Conservation (phyloP, 2,329 filamentous ascomycete genomes). For the Albophoma yamanashiensis region DNA sequence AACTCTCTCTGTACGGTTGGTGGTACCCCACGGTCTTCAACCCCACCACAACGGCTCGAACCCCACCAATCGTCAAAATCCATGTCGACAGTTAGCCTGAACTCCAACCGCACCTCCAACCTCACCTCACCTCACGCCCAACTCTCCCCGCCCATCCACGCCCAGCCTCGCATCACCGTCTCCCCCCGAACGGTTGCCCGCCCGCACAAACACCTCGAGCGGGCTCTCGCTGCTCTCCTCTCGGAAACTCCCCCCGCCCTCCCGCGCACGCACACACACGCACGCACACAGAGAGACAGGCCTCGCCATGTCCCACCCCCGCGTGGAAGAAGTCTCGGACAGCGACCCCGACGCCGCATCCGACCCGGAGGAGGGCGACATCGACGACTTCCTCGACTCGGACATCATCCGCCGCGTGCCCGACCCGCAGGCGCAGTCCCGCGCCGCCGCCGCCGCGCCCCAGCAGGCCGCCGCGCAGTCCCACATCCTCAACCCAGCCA, state of each 20-base stretch:
- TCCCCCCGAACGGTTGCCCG: not conserved
- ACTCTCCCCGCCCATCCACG: not conserved
- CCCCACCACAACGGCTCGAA: not conserved
- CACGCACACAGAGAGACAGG: not conserved
- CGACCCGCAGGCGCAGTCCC: slow-evolving; percentile 19
- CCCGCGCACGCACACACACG: not conserved
- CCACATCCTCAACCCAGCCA: slow-evolving; percentile 17
- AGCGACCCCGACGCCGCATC: slow-evolving; percentile 53
- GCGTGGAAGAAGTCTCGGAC: slow-evolving; percentile 88
- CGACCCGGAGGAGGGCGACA: slow-evolving; percentile 82
- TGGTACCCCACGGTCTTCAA: not conserved
- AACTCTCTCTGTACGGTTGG: too few species aligned
- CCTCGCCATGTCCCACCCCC: slow-evolving; percentile 64
- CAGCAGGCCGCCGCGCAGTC: slow-evolving; percentile 9
- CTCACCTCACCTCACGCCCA: not conserved
- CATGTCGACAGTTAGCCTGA: not conserved
- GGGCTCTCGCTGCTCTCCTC: not conserved
- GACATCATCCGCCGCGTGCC: slow-evolving; percentile 42
- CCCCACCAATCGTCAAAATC: not conserved
- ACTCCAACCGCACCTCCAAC: not conserved
- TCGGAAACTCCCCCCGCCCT: not conserved
- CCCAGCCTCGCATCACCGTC: not conserved
- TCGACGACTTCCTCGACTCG: slow-evolving; percentile 50
- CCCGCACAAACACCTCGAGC: not conserved
- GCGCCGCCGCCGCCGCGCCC: slow-evolving; percentile 12